Base-by-base conservation (phyloP, 805 yeast species). In the Candida andamanensis region DNA sequence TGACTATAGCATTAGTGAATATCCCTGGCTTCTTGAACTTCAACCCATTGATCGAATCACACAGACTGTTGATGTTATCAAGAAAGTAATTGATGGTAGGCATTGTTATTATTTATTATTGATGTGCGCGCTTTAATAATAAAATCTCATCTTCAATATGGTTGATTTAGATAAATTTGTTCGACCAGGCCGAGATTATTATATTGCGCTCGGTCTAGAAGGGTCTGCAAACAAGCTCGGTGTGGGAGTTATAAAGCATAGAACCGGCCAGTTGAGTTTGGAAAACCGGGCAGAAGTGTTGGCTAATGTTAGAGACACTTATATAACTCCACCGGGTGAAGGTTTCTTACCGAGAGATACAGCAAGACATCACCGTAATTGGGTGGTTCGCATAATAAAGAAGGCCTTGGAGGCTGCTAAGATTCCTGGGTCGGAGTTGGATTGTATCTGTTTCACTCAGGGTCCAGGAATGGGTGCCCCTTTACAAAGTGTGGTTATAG, bases 381-480 rank as follows among this genome's bases (percentile, higher is more conserved):
- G 96, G 96, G 94, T 80, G 15, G 89, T 85, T 1, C 59, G 97
- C 36, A 58, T 89, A 15, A 76, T 86, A 23, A 77, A 76, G 45
- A 49, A 49, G 18, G 82, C 97, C 0, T 49, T 92, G 25, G 53
- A 54, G 2, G 89, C 80, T 25, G 80, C 94, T 2, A 55, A 60
- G 0, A 48, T 85, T 5, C 44, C 47, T 2, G 64, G 70, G 5
- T 38, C 45, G 6, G 83, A 83, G 28, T 49, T 81, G 5, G 89
- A 83, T 56, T 80, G 84, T 30, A 83, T 92, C 29, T 86, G 95
- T 55, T 92, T 92, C 55, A 92, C 98, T 1, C 94, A 84, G 58
- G 98, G 98, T 4, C 99, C 98, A 1, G 99, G 99, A 1, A 92
- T 92, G 97, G 99, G 99, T 2, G 97, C 97, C 1, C 99, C 99